A percentile compares a stretch with the other conserved stretches of the same genome.
These are phyloP conservation scores for Phaeosphaeriaceae sp. DNA, from an alignment of 2,329 filamentous ascomycete genomes.

Conservation along the genomic window DNA sequence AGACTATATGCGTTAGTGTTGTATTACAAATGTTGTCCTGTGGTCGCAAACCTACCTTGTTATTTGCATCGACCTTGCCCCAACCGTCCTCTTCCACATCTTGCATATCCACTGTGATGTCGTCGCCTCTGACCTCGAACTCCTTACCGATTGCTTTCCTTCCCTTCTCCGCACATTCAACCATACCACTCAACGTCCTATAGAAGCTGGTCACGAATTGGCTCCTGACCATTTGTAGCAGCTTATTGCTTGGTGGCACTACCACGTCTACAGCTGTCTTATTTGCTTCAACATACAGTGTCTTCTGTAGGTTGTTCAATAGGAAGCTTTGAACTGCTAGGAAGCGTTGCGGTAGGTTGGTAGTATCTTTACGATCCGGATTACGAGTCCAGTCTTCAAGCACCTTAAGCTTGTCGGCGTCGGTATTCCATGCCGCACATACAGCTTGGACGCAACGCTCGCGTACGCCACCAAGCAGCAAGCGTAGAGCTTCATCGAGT, in stretches of 20 bases:
- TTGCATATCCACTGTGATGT: conserved; percentile 48
- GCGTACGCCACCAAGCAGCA: conserved; percentile 76
- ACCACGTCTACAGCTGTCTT: conserved; percentile 83
- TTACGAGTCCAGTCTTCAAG: conserved; percentile 93
- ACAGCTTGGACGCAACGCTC: conserved; percentile 86
- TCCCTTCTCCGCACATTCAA: conserved; percentile 89
- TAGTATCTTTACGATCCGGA: conserved; percentile 81
- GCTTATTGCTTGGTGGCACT: conserved; percentile 81
- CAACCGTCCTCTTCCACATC: conserved; percentile 35
- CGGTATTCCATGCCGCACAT: conserved; percentile 89
- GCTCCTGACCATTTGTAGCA: conserved; percentile 86
- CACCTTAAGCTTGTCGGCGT: conserved; percentile 89
- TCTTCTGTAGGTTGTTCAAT: conserved; percentile 88
- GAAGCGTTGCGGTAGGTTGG: conserved; percentile 88
- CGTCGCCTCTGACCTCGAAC: conserved; percentile 60
- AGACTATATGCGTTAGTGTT: conserved; percentile 61
- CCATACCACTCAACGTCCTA: conserved; percentile 92
- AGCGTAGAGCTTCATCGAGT: conserved; percentile 71
- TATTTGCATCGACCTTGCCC: conserved; percentile 44
- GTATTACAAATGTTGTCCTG: conserved; percentile 3
- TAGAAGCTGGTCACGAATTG: conserved; percentile 95
- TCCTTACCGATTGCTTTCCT: conserved; percentile 66
- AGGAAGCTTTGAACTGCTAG: conserved; percentile 83
- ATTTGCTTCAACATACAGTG: conserved; percentile 87
- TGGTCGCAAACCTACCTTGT: conserved; percentile 34